A percentile compares a stretch with the other conserved stretches of the same genome.
Conservation (phyloP, 2,329 filamentous ascomycete species). For the Colletotrichum theobromicola region DNA sequence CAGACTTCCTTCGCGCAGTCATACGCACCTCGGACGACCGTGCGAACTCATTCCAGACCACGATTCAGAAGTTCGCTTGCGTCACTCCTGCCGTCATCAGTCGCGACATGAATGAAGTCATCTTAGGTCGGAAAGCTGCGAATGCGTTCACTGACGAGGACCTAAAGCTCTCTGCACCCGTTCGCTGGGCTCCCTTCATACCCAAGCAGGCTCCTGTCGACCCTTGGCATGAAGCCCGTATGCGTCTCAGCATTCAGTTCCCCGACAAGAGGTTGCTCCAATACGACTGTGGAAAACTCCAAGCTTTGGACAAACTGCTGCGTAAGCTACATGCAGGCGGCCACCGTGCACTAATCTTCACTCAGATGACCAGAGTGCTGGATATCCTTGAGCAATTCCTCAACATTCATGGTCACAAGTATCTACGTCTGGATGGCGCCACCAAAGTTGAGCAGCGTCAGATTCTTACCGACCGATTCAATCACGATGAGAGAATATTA, state of each 20-base stretch:
- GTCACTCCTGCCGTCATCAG: constrained; percentile 90
- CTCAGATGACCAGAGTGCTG: constrained; percentile 98
- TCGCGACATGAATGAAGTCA: constrained; percentile 72
- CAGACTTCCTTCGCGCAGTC: constrained; percentile 66
- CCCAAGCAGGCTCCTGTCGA: constrained; percentile 67
- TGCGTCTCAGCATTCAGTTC: constrained; percentile 93
- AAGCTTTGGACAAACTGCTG: constrained; percentile 84
- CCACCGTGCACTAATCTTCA: constrained; percentile 96
- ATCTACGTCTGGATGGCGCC: constrained; percentile 93
- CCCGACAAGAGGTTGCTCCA: constrained; percentile 95
- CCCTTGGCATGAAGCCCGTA: constrained; percentile 91
- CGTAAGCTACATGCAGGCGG: constrained; percentile 87
- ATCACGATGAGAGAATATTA: constrained; percentile 88
- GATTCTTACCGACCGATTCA: constrained; percentile 95
- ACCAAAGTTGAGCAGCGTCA: constrained; percentile 96
- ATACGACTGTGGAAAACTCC: constrained; percentile 97
- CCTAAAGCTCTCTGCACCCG: constrained; percentile 61
- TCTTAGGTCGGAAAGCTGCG: constrained; percentile 67
- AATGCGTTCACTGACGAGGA: constrained; percentile 62
- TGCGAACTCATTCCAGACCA: constrained; percentile 73
- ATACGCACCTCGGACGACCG: constrained; percentile 78
- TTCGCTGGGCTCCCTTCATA: constrained; percentile 60
- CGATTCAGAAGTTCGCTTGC: constrained; percentile 87
- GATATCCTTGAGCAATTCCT: constrained; percentile 98
- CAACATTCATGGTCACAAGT: constrained; percentile 97